Base-by-base conservation (phyloP, 176 grass and related monocot genomes). In the Areca catechu region DNA sequence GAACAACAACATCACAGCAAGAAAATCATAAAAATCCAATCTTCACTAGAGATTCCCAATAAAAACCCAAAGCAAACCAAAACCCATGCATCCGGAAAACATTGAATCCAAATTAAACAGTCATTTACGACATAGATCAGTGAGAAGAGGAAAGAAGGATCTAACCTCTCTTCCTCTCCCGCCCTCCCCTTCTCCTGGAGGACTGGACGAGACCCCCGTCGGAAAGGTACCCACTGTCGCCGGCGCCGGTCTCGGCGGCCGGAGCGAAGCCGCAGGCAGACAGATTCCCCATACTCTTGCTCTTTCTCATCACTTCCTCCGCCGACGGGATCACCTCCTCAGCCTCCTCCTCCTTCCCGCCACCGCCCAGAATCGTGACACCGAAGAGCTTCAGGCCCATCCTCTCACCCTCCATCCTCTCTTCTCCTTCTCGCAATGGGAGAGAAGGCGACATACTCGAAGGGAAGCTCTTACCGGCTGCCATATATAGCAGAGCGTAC, bases 281-380 rank as follows among this genome's bases (percentile, higher is more conserved):
- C 53, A 85, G 83, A 48, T 85, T 85, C 54, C 83, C 58, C 83
- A 77, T 85, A 73, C 83, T 85, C 58, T 80, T 85, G 37, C 77
- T 77, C 73, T 85, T 85, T 67, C 83, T 77, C 73, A 85, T 85
- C 73, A 76, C 83, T 27, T 77, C 77, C 77, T 85, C 77, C n/a
- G n/a, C n/a, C n/a, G n/a, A n/a, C n/a, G n/a, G n/a, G n/a, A n/a
- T n/a, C n/a, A n/a, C n/a, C n/a, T n/a, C n/a, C n/a, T n/a, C n/a
- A n/a, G n/a, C n/a, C n/a, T 77, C 77, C 77, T 85, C 77, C 58
- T 55, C 7, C 61, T 56, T 62, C 79, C 76, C 24, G 18, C 43
- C 49, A 56, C 60, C 30, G 62, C 65, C 22, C 7, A 43, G 9
- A 43, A 43, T 43, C 34, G 5, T 43, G 10, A 43, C 34, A 0